Conservation (phyloP, 768 basidiomycete genomes). For the Boletus fagicola region DNA sequence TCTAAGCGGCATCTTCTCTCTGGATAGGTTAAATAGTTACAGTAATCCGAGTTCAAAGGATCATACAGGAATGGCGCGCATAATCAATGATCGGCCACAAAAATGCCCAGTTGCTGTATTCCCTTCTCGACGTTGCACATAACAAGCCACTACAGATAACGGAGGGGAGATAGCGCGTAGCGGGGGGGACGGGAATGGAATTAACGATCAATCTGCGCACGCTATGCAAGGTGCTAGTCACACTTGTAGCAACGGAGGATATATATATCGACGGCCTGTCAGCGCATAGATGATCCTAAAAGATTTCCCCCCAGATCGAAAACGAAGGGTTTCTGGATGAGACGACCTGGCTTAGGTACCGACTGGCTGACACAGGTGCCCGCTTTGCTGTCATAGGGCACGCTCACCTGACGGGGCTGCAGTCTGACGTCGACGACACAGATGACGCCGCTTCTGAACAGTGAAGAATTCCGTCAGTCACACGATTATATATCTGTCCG, state of each 20-base stretch:
- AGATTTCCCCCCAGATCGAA: background rate
- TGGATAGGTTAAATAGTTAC: background rate
- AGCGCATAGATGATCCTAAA: background rate
- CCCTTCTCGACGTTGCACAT: background rate
- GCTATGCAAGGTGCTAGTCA: background rate
- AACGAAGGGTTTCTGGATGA: background rate
- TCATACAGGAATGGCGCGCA: background rate
- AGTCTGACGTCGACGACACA: background rate
- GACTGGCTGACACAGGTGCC: background rate
- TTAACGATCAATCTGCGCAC: background rate
- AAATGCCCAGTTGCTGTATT: background rate
- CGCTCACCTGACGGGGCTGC: background rate
- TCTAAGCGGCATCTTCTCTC: background rate
- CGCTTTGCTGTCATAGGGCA: background rate
- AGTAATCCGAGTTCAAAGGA: no score
- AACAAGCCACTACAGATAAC: background rate
- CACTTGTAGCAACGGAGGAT: background rate
- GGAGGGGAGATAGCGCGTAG: background rate
- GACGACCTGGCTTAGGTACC: background rate
- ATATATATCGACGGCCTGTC: background rate
- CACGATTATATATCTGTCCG: background rate
- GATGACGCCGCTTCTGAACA: background rate
- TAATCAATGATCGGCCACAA: conserved; percentile 1
- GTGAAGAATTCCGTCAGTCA: background rate
- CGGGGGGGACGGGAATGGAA: background rate